phyloP scores from a whole-genome alignment of 164 flowering plant genomes.

The Magnolia kwangsiensis region DNA sequence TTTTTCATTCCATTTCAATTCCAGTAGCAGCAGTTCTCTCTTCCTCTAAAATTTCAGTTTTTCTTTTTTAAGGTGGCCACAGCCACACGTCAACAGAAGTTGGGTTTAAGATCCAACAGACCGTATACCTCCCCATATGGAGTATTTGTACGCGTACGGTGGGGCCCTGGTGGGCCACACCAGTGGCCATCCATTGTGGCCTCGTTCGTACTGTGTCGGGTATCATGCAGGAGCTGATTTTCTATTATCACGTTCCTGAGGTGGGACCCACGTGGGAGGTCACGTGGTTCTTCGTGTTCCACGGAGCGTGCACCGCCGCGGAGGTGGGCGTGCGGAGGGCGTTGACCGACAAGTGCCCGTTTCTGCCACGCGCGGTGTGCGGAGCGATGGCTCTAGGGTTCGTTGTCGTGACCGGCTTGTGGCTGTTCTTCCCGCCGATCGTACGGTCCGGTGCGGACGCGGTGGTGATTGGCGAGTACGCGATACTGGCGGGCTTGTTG shows the following conservation, averaged over 20 bases:
- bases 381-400: slow-evolving; percentile 30
- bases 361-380: slow-evolving; percentile 16
- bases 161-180: background rate
- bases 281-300: slow-evolving; percentile 22
- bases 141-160: background rate
- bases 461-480: slow-evolving; percentile 16
- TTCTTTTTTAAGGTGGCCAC: too few species aligned
- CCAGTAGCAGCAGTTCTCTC: too few species aligned
- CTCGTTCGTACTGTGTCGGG: slow-evolving; percentile 20
- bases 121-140: slow-evolving; percentile 17
- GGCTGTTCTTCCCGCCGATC: slow-evolving; percentile 47
- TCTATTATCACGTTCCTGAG: slow-evolving; percentile 6
- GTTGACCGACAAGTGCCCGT: slow-evolving; percentile 1
- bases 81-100: too few species aligned
- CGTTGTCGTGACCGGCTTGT: slow-evolving; percentile 32
- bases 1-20: too few species aligned
- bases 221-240: slow-evolving; percentile 22
- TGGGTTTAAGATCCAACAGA: too few species aligned
- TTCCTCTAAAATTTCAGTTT: too few species aligned
- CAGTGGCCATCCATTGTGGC: slow-evolving; percentile 8
- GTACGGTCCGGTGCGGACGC: slow-evolving; percentile 26
- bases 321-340: slow-evolving; percentile 11
- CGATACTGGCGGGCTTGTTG: background rate
- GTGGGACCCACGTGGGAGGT: slow-evolving; percentile 21
- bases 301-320: slow-evolving; percentile 11